phyloP scores from a whole-genome alignment of 1,284 basidiomycete genomes.

The Apiotrichum domesticum region DNA sequence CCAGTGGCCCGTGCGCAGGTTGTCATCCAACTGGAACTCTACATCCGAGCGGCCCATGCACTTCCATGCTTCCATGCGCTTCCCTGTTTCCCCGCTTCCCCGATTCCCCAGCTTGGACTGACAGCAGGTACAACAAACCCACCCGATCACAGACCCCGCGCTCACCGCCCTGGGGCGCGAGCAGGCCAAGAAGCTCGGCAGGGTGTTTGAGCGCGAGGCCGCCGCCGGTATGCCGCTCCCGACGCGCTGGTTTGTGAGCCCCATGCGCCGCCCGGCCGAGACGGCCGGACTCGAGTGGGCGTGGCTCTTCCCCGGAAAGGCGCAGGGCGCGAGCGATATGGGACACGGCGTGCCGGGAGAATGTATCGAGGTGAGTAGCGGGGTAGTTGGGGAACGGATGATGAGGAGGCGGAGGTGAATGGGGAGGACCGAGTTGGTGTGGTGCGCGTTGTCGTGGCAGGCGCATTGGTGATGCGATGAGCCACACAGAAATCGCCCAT shows the following conservation, averaged over 20 bases:
- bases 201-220: slow-evolving; percentile 20
- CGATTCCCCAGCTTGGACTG: too few species aligned
- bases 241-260: slow-evolving; percentile 25
- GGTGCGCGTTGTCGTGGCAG: too few species aligned
- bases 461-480: too few species aligned
- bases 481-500: too few species aligned
- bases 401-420: too few species aligned
- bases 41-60: too few species aligned
- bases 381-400: too few species aligned
- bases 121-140: slow-evolving; percentile 10
- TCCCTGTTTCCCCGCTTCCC: too few species aligned
- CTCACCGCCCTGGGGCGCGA: slow-evolving; percentile 22
- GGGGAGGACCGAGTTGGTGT: too few species aligned
- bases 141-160: slow-evolving; percentile 26
- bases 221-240: slow-evolving; percentile 28
- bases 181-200: slow-evolving; percentile 22
- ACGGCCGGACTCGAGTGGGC: slow-evolving; percentile 32
- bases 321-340: not conserved
- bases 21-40: too few species aligned
- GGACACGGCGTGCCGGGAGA: slow-evolving; percentile 21
- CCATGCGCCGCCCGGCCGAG: slow-evolving; percentile 31
- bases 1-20: too few species aligned
- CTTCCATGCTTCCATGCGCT: too few species aligned
- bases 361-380: slow-evolving; percentile 26
- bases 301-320: slow-evolving; percentile 16